These are phyloP conservation scores for Udeniomyces megalosporus DNA, from an alignment of 768 basidiomycete species.

Conservation along the genomic window DNA sequence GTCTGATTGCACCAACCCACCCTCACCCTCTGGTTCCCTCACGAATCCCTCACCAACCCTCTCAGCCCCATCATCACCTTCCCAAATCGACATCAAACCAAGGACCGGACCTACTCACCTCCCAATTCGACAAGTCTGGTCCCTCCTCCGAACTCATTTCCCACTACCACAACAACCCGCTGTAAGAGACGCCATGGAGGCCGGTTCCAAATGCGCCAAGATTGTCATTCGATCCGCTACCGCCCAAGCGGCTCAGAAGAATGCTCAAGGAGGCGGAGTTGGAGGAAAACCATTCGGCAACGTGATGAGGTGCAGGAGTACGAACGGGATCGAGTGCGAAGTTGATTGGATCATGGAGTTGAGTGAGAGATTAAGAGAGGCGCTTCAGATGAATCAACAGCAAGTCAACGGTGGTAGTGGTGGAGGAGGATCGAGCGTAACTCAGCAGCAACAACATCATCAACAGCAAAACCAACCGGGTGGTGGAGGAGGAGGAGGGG, in stretches of 20 bases:
- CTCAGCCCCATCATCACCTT: neutral
- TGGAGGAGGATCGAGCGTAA: neutral
- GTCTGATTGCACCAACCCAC: conserved; percentile 1
- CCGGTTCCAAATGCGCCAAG: conserved; percentile 7
- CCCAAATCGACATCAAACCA: neutral
- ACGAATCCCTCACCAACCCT: neutral
- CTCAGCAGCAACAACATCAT: neutral
- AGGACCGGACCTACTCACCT: neutral
- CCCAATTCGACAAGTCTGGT: conserved; percentile 6
- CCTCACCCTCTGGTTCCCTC: neutral
- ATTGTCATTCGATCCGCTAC: conserved; percentile 1
- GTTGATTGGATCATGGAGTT: neutral
- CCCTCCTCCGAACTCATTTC: conserved; percentile 2
- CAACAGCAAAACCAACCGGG: too few species aligned
- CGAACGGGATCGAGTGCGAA: conserved; percentile 14
- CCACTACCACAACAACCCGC: neutral
- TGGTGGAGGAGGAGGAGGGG: neutral
- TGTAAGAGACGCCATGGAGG: conserved; percentile 15
- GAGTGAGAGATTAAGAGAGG: neutral
- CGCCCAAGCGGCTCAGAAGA: neutral
- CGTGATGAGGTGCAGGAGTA: conserved; percentile 5
- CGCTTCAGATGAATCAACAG: neutral
- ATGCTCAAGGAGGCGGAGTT: neutral
- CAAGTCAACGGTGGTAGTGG: neutral
- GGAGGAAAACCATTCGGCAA: neutral